Evolutionary conservation across 2,329 filamentous ascomycete species (phyloP).

Genomic region (Myriangium duriaei): DNA sequence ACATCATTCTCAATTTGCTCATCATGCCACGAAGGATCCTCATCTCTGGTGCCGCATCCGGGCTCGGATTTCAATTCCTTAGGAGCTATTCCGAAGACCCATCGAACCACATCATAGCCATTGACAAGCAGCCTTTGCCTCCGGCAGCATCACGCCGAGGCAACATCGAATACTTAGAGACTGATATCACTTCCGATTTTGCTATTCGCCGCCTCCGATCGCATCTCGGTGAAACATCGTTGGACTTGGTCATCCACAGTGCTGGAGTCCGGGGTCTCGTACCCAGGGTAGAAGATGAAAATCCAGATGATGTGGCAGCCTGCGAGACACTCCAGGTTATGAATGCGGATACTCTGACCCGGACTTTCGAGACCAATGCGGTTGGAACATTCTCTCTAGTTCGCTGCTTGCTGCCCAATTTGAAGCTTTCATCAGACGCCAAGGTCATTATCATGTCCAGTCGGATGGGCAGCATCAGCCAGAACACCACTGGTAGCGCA

Average conservation of each 20-base stretch:
- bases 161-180: constrained; percentile 15
- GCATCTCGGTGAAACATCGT: constrained; percentile 14
- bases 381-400: constrained; percentile 31
- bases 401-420: constrained; percentile 25
- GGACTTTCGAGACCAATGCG: constrained; percentile 30
- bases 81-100: constrained; percentile 15
- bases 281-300: constrained; percentile 15
- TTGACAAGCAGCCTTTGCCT: constrained; percentile 18
- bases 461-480: constrained; percentile 32
- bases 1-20: too few species aligned
- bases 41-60: constrained; percentile 27
- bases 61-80: constrained; percentile 26
- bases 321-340: constrained; percentile 31
- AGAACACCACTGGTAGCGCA: constrained; percentile 29
- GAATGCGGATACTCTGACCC: constrained; percentile 26
- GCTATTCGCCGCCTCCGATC: constrained; percentile 17
- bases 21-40: constrained; percentile 18
- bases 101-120: constrained; percentile 20
- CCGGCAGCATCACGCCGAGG: constrained; percentile 1
- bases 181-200: constrained; percentile 19
- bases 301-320: constrained; percentile 24
- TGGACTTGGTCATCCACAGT: constrained; percentile 32
- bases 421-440: constrained; percentile 15
- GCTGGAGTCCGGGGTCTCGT: constrained; percentile 35
- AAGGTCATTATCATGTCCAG: constrained; percentile 33